Base-by-base conservation (phyloP, 164 flowering plant genomes). In the Stephania cephalantha region DNA sequence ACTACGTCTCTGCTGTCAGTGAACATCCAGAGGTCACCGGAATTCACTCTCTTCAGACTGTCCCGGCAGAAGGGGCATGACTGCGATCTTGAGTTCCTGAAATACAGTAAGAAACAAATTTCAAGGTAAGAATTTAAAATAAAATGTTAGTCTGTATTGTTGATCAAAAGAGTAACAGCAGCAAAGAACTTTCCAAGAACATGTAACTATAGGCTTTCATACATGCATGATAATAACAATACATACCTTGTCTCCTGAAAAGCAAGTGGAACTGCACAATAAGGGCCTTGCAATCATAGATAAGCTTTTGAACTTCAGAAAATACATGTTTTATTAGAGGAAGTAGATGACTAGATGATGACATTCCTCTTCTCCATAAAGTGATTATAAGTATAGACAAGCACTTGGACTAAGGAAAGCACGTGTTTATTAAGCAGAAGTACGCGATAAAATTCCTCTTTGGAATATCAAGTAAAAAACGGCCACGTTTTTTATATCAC, bases 11-110 rank as follows among this genome's bases (percentile, higher is more conserved):
- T 87, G 85, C 82, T 80, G 76, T 88, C 93, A 9, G 88, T 86
- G 64, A 77, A 83, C 48, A 92, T 83, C 97, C 97, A 92, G 9
- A 92, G 90, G 79, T 92, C 97, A 55, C 90, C 85, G 0, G 97
- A 92, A 78, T 88, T 84, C 71, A 90, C 92, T 74, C 92, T 86
- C 85, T 90, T 88, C 3, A 92, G 88, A 82, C 87, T 86, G 81
- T 89, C 89, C 5, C 97, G 91, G 91, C 94, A 92, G 75, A 92
- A 92, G 30, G 97, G 97, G 82, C 97, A 92, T 3, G 97, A 92
- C 77, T 88, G 88, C 17, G 97, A 92, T 72, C 90, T 85, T 31
- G 87, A 45, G 68, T 88, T 83, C 97, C 97, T 92, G 91, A 76
- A 83, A 74, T 13, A 72, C 5, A 17, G 46, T 68, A 15, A 29